These are phyloP conservation scores for Linum tenue DNA, from an alignment of 345 rosid species.

Conservation along the genomic window DNA sequence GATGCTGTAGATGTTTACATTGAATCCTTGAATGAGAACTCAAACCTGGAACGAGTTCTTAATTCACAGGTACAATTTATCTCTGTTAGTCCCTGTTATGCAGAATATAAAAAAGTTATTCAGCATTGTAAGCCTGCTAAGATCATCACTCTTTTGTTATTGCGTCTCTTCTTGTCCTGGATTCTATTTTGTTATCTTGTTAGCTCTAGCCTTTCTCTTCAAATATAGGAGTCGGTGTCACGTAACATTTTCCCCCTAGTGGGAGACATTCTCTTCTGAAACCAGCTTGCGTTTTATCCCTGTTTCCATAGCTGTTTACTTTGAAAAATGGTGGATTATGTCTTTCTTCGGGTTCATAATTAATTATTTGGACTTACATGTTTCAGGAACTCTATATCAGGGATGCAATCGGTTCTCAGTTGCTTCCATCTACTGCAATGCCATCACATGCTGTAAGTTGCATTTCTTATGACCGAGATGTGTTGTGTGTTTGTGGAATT, in stretches of 20 bases:
- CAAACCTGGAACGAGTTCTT: conserved; percentile 43
- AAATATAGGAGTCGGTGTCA: too few relatives aligned
- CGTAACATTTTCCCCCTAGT: too few relatives aligned
- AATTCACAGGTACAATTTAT: conserved; percentile 52
- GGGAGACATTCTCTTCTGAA: neutral
- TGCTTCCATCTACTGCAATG: conserved; percentile 52
- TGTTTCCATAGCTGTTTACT: too few relatives aligned
- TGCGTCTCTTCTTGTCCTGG: too few relatives aligned
- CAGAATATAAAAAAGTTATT: too few relatives aligned
- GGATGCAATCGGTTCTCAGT: conserved; percentile 79
- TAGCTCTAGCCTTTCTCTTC: too few relatives aligned
- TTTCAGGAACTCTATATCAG: conserved; percentile 60
- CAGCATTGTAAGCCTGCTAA: too few relatives aligned
- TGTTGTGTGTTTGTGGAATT: neutral
- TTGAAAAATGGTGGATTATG: neutral
- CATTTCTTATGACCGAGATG: conserved; percentile 6
- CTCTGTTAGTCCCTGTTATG: too few relatives aligned
- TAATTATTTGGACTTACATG: too few relatives aligned
- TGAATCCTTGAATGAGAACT: conserved; percentile 58
- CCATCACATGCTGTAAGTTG: conserved; percentile 63
- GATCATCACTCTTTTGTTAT: too few relatives aligned
- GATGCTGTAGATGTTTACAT: conserved; percentile 87
- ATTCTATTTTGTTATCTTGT: too few relatives aligned
- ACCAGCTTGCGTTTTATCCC: too few relatives aligned
- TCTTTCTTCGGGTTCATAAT: neutral